phyloP scores from a whole-genome alignment of 1,284 basidiomycete species.

The Mycena citricolor region DNA sequence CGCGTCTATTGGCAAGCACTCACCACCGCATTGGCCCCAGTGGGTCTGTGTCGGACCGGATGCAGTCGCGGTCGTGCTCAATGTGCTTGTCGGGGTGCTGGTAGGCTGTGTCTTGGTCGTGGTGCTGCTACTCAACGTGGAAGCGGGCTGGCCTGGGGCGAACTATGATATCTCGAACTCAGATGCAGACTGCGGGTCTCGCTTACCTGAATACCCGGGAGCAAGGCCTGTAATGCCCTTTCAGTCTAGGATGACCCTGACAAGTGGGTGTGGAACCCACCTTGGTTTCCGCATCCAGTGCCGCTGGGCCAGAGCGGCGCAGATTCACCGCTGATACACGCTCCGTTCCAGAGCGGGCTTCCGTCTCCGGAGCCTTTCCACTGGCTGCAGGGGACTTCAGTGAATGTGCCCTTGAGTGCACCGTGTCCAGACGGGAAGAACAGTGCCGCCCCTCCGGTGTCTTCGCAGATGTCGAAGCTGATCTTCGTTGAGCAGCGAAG shows the following conservation, averaged over 20 bases:
- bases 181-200: not conserved
- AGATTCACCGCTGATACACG: slow-evolving; percentile 49
- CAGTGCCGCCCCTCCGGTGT: slow-evolving; percentile 48
- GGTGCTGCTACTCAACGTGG: not conserved
- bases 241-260: not conserved
- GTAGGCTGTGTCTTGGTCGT: slow-evolving; percentile 3
- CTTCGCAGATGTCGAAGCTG: slow-evolving; percentile 62
- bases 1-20: not conserved
- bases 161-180: not conserved
- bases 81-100: not conserved
- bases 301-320: slow-evolving; percentile 53
- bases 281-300: slow-evolving; percentile 54
- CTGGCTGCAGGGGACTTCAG: slow-evolving; percentile 54
- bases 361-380: slow-evolving; percentile 58
- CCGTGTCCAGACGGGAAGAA: slow-evolving; percentile 60
- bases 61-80: slow-evolving; percentile 1
- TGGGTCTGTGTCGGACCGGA: slow-evolving; percentile 15
- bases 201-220: slow-evolving; percentile 16
- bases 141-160: slow-evolving; percentile 6
- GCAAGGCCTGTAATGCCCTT: slow-evolving; percentile 10
- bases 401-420: slow-evolving; percentile 51
- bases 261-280: slow-evolving; percentile 28
- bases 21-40: slow-evolving; percentile 20
- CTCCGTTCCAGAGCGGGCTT: slow-evolving; percentile 43
- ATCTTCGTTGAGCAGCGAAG: not conserved